Evolutionary conservation across 768 basidiomycete genomes (phyloP).

Genomic region (Termitomyces sp.): DNA sequence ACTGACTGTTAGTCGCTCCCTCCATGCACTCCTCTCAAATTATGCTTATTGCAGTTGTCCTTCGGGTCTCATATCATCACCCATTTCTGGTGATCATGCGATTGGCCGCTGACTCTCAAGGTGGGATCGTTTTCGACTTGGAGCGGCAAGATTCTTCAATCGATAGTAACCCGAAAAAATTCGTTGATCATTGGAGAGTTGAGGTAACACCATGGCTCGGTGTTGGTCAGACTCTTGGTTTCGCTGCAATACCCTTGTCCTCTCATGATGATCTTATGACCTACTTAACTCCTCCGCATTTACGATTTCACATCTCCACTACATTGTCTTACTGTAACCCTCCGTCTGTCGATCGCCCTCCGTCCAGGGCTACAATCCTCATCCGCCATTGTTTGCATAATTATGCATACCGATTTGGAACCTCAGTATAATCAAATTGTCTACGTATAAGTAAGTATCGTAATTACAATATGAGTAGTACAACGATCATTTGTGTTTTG

Average conservation of each 20-base stretch:
- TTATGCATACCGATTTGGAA: not conserved
- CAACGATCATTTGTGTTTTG: not conserved
- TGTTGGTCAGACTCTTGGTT: constrained; percentile 5
- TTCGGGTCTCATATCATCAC: not conserved
- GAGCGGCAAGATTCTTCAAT: not conserved
- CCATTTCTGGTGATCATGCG: not conserved
- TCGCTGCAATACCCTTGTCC: not conserved
- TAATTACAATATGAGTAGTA: not conserved
- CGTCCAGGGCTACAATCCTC: not conserved
- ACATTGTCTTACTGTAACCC: not conserved
- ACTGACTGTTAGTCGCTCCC: not conserved
- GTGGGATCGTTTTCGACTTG: too few species aligned
- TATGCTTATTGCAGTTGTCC: too few species aligned
- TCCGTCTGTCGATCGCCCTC: not conserved
- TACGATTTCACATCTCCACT: not conserved
- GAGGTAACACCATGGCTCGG: not conserved
- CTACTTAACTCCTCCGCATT: not conserved
- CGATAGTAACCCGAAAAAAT: not conserved
- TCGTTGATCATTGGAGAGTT: not conserved
- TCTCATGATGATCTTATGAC: not conserved
- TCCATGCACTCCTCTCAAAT: not conserved
- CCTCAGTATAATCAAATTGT: not conserved
- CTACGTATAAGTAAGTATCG: not conserved
- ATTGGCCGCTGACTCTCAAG: not conserved
- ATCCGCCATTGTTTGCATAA: not conserved